A percentile compares a stretch with the other conserved stretches of the same genome.
These are phyloP conservation scores for Aspergillus sp. DNA, from an alignment of 2,329 filamentous ascomycete species.

Conservation along the genomic window DNA sequence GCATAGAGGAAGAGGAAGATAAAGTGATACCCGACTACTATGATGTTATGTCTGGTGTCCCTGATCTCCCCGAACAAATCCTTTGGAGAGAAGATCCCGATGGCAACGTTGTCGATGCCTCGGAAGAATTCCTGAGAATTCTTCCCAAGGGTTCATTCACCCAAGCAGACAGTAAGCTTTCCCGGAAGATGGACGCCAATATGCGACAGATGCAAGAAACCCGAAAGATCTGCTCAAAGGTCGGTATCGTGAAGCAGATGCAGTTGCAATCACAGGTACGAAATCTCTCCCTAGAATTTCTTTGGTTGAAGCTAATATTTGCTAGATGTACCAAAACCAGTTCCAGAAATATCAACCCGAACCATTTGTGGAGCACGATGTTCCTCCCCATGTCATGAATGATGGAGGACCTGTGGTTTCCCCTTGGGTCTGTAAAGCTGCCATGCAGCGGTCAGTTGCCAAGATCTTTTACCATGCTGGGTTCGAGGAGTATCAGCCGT, in stretches of 20 bases:
- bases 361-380: constrained; percentile 80
- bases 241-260: constrained; percentile 98
- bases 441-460: constrained; percentile 82
- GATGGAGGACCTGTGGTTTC: constrained; percentile 87
- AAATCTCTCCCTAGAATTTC: constrained; percentile 3
- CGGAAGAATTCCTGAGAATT: constrained; percentile 76
- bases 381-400: constrained; percentile 82
- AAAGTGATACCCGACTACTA: constrained; percentile 91
- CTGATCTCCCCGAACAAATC: constrained; percentile 72
- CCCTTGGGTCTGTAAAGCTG: constrained; percentile 72
- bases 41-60: constrained; percentile 77
- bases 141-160: constrained; percentile 71
- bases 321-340: constrained; percentile 89
- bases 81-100: constrained; percentile 88
- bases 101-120: constrained; percentile 81
- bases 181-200: constrained; percentile 80
- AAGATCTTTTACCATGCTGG: constrained; percentile 95
- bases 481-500: constrained; percentile 95
- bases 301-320: constrained; percentile 6
- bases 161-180: constrained; percentile 67
- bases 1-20: constrained; percentile 87
- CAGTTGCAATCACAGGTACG: constrained; percentile 90
- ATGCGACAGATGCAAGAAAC: constrained; percentile 96
- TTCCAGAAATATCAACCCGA: constrained; percentile 94
- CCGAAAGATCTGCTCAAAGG: constrained; percentile 90